phyloP scores from a whole-genome alignment of 228 moss, liverwort and hornwort genomes.

The Sphagnum magellanicum region DNA sequence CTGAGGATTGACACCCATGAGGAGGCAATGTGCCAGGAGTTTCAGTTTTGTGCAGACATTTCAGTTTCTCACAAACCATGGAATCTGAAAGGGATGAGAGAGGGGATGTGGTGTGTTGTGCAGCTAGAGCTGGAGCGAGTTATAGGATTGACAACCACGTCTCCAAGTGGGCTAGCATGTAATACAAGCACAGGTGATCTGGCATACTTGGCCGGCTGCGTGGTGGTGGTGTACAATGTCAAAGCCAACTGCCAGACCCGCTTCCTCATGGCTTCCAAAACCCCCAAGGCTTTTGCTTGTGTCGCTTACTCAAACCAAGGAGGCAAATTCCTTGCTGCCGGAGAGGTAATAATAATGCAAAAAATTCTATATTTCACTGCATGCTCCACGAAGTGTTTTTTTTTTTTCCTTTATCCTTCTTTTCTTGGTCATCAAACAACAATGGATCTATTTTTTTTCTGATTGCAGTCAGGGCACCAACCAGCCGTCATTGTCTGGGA shows the following conservation, averaged over 20 bases:
- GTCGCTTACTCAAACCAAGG: constrained; percentile 60
- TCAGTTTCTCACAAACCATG: neutral
- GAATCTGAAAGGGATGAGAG: neutral
- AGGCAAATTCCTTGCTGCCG: constrained; percentile 63
- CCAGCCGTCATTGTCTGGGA: constrained; percentile 66
- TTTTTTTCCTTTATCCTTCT: neutral
- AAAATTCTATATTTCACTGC: too few species aligned
- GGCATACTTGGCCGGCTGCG: constrained; percentile 67
- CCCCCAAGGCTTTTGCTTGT: constrained; percentile 56
- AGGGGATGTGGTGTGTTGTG: constrained; percentile 1
- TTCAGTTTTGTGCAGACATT: neutral
- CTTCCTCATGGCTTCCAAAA: constrained; percentile 57
- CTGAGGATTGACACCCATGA: neutral
- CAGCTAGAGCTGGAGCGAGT: constrained; percentile 73
- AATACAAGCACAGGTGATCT: constrained; percentile 55
- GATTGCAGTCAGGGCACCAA: constrained; percentile 62
- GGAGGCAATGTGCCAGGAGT: neutral
- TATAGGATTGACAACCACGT: constrained; percentile 58
- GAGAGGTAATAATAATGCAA: constrained; percentile 41
- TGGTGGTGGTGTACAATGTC: constrained; percentile 67
- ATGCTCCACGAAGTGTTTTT: too few species aligned
- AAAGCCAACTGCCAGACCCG: constrained; percentile 55
- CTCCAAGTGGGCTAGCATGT: constrained; percentile 54
- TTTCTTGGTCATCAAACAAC: neutral
- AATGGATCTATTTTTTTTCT: neutral